Conservation (phyloP, 2,329 filamentous ascomycete genomes). For the Aureobasidium zeae region DNA sequence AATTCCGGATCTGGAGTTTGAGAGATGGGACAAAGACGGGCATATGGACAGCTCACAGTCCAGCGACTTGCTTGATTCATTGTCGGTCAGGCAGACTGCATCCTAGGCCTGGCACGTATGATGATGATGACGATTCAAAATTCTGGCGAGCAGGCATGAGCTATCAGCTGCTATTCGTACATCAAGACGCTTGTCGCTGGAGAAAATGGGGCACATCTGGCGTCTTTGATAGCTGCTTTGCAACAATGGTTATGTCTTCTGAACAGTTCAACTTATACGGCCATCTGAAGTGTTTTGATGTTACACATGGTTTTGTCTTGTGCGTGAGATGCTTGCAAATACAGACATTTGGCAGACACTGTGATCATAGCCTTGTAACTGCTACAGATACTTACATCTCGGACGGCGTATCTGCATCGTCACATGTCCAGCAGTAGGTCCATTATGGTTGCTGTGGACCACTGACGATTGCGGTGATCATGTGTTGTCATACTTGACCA, state of each 20-base stretch:
- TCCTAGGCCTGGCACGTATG: slow-evolving; percentile 12
- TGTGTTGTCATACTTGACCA: too few species aligned
- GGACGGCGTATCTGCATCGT: too few species aligned
- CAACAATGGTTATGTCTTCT: slow-evolving; percentile 16
- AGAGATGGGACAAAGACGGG: slow-evolving; percentile 9
- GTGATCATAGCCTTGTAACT: too few species aligned
- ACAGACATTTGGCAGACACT: too few species aligned
- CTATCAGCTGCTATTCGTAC: slow-evolving; percentile 11
- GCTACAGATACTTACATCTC: too few species aligned
- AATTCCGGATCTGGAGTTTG: slow-evolving; percentile 14
- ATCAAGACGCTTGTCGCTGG: slow-evolving; percentile 12
- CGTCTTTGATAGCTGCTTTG: slow-evolving; percentile 17
- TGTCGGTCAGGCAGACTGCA: slow-evolving; percentile 7
- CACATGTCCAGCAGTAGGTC: too few species aligned
- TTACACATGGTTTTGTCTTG: not conserved
- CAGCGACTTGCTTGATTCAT: slow-evolving; percentile 9
- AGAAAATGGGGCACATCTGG: slow-evolving; percentile 15
- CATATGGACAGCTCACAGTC: slow-evolving; percentile 15
- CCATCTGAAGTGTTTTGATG: not conserved
- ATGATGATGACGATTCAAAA: slow-evolving; percentile 17
- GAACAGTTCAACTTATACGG: too few species aligned
- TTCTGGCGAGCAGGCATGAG: slow-evolving; percentile 9
- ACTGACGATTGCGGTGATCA: too few species aligned
- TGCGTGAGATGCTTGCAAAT: too few species aligned
- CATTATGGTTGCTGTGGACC: too few species aligned